phyloP scores from a whole-genome alignment of 2,329 filamentous ascomycete species.

The Fusarium albidum region DNA sequence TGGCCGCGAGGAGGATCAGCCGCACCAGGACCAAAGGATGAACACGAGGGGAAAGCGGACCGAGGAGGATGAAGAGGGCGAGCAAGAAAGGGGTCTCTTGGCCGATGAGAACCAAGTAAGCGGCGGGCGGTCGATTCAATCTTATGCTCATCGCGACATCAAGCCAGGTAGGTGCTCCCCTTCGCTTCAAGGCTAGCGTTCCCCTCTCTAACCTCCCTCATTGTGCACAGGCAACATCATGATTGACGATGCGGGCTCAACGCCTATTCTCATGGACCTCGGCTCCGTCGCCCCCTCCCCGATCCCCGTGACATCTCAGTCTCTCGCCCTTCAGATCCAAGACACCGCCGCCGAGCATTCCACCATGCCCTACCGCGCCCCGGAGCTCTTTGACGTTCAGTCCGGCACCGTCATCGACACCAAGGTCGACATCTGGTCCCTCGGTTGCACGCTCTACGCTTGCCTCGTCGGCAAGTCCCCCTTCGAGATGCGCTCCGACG shows the following conservation, averaged over 20 bases:
- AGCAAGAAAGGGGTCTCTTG: constrained; percentile 86
- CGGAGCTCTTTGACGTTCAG: constrained; percentile 97
- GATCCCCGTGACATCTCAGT: constrained; percentile 87
- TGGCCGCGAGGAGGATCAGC: constrained; percentile 53
- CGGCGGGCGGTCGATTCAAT: constrained; percentile 68
- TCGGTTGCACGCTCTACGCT: constrained; percentile 97
- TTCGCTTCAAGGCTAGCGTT: constrained; percentile 32
- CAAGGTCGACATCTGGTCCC: constrained; percentile 97
- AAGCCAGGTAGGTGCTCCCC: constrained; percentile 75
- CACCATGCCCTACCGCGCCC: constrained; percentile 98
- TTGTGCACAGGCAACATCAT: constrained; percentile 92
- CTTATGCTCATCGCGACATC: constrained; percentile 95
- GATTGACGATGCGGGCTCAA: constrained; percentile 90
- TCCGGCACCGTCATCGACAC: constrained; percentile 92
- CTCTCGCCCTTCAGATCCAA: constrained; percentile 89
- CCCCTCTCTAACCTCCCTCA: neutral
- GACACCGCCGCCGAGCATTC: constrained; percentile 95
- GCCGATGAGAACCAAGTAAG: constrained; percentile 74
- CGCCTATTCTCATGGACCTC: constrained; percentile 96
- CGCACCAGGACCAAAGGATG: constrained; percentile 44
- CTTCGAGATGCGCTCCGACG: constrained; percentile 94
- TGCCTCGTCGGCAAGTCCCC: constrained; percentile 96
- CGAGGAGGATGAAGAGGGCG: constrained; percentile 74
- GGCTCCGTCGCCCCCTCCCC: constrained; percentile 90
- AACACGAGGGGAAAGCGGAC: constrained; percentile 52